Evolutionary conservation across 2,329 filamentous ascomycete genomes (phyloP).

Genomic region (Falciphora oryzae): DNA sequence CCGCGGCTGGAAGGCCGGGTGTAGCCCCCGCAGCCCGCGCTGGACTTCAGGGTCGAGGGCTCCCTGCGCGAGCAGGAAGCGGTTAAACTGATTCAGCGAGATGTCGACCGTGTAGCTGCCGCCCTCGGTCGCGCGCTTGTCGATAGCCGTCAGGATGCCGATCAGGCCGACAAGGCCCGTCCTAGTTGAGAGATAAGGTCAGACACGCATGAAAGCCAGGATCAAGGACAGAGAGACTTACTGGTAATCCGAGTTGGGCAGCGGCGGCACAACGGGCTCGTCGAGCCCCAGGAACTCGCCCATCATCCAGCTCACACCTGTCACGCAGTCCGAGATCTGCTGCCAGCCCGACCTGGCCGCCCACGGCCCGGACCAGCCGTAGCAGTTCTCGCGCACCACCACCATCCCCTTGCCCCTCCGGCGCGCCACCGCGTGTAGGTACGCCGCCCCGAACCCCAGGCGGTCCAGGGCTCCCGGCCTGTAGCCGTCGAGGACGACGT

Average conservation of each 20-base stretch:
- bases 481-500: conserved; percentile 50
- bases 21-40: conserved; percentile 35
- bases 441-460: conserved; percentile 34
- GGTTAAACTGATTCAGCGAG: conserved; percentile 62
- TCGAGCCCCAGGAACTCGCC: conserved; percentile 54
- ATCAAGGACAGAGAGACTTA: conserved; percentile 11
- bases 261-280: conserved; percentile 61
- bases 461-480: conserved; percentile 36
- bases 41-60: conserved; percentile 49
- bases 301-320: conserved; percentile 55
- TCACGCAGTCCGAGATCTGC: conserved; percentile 49
- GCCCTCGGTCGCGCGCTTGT: conserved; percentile 54
- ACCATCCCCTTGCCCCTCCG: conserved; percentile 37
- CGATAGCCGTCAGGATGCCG: conserved; percentile 60
- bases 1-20: conserved; percentile 8
- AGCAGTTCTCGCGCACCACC: conserved; percentile 45
- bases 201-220: conserved; percentile 41
- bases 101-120: conserved; percentile 62
- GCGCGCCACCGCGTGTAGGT: conserved; percentile 32
- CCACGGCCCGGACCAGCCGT: conserved; percentile 46
- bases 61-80: conserved; percentile 57
- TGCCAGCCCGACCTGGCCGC: conserved; percentile 42
- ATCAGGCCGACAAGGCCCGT: conserved; percentile 46
- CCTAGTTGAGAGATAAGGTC: conserved; percentile 30
- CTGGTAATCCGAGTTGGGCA: conserved; percentile 47